Base-by-base conservation (phyloP, 768 basidiomycete species). In the Mrakia hoshinonis region DNA sequence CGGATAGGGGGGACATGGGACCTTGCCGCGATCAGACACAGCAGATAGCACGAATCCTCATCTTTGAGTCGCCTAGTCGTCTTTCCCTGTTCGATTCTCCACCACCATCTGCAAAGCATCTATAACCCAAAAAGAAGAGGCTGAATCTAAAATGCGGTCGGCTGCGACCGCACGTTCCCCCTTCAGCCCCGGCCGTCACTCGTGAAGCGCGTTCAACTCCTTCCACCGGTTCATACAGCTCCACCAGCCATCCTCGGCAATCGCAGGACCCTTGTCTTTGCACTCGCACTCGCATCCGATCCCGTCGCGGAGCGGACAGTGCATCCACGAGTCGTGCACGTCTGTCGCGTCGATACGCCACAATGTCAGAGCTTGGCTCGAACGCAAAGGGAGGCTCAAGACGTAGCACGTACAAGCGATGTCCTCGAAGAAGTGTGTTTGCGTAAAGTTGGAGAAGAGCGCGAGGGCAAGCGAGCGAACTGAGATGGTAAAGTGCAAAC, bases 381-480 rank as follows among this genome's bases (percentile, higher is more conserved):
- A 29, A 1, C 6, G 4, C n/a, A 29, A 67, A 18, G 47, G n/a
- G n/a, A 49, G 36, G 49, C 24, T 5, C n/a, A 24, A 46, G 47
- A 48, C n/a, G 29, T 36, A 48, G 29, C 34, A 47, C 49, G 43
- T 20, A 31, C 49, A 69, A 31, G 68, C 55, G 26, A 69, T 69
- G 60, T 69, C 68, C 26, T 69, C 68, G 36, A 69, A 69, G 58
- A 48, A 61, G 29, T 70, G 69, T 6, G 62, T 70, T 4, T 64
- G 12, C 1, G 48, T 65, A 20, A 70, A 54, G 61, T 51, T 64
- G 36, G 43, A 26, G 48, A 70, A 70, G 29, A 70, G 31, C 7
- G 61, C 46, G 10, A 70, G 61, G 34, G 69, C 69, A 20, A 70
- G 51, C 5, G 48, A 52, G 13, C 69, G 69, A 47, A 70, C 69